Conservation (phyloP, 768 basidiomycete genomes). For the Clitopilus passeckerianus region DNA sequence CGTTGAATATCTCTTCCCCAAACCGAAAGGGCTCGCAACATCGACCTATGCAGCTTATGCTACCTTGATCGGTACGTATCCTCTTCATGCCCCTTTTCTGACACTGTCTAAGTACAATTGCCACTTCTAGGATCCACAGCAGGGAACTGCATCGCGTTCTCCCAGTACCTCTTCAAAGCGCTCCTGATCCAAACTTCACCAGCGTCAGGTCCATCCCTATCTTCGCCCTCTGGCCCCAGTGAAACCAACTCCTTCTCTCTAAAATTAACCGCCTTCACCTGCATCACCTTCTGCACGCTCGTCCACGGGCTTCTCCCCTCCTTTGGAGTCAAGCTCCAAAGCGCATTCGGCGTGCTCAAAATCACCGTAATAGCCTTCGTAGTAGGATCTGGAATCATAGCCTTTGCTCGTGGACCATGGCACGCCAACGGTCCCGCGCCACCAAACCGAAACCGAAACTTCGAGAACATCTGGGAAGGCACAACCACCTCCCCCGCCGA, state of each 20-base stretch:
- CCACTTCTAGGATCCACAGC: neutral
- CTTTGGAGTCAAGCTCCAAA: constrained; percentile 58
- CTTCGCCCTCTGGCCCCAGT: neutral
- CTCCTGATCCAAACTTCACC: neutral
- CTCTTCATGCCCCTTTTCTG: neutral
- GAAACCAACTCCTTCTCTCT: constrained; percentile 12
- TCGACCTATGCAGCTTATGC: neutral
- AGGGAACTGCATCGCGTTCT: neutral
- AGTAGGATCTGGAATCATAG: constrained; percentile 43
- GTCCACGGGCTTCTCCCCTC: constrained; percentile 40
- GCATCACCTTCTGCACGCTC: constrained; percentile 29
- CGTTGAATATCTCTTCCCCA: neutral
- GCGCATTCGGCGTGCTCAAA: constrained; percentile 57
- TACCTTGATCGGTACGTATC: neutral
- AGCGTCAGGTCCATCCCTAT: neutral
- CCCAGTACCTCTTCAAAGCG: neutral
- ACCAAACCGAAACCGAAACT: constrained; percentile 24
- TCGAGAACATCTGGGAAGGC: constrained; percentile 26
- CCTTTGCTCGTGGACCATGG: constrained; percentile 24
- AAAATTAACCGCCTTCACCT: constrained; percentile 28
- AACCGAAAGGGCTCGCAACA: neutral
- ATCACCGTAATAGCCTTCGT: constrained; percentile 42
- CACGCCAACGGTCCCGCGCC: neutral
- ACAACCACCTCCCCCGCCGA: constrained; percentile 33
- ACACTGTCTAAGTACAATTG: neutral